Conservation (phyloP, 2,329 filamentous ascomycete species). For the Colletotrichum eleusines region DNA sequence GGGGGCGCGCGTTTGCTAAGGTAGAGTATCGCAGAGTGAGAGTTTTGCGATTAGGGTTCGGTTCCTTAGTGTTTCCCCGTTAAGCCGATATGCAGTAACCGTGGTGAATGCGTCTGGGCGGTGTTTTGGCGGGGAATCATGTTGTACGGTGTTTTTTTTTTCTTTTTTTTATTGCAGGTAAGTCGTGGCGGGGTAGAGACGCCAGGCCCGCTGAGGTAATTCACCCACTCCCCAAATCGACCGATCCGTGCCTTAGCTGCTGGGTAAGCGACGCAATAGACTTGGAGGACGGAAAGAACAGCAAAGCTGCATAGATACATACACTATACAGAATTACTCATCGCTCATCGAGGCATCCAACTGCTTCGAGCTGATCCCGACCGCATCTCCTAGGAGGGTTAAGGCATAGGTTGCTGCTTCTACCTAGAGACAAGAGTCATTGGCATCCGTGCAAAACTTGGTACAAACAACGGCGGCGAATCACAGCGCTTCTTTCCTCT, state of each 20-base stretch:
- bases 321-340: conserved; percentile 34
- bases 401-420: not conserved
- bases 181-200: conserved; percentile 25
- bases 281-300: not conserved
- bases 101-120: not conserved
- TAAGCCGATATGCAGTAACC: conserved; percentile 9
- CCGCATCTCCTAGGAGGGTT: not conserved
- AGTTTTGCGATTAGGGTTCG: conserved; percentile 51
- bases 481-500: conserved; percentile 11
- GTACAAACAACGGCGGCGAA: conserved; percentile 25
- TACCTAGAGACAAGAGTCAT: conserved; percentile 17
- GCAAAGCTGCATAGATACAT: conserved; percentile 31
- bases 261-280: not conserved
- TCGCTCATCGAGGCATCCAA: conserved; percentile 4
- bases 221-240: not conserved
- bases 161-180: not conserved
- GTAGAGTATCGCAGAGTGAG: conserved; percentile 20
- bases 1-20: conserved; percentile 15
- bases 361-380: not conserved
- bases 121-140: conserved; percentile 28
- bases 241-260: too few species aligned
- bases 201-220: conserved; percentile 23
- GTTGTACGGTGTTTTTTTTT: not conserved
- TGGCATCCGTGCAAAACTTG: conserved; percentile 3
- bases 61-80: conserved; percentile 9